Conservation (phyloP, 2,329 filamentous ascomycete genomes). For the Pseudogymnoascus sp. region DNA sequence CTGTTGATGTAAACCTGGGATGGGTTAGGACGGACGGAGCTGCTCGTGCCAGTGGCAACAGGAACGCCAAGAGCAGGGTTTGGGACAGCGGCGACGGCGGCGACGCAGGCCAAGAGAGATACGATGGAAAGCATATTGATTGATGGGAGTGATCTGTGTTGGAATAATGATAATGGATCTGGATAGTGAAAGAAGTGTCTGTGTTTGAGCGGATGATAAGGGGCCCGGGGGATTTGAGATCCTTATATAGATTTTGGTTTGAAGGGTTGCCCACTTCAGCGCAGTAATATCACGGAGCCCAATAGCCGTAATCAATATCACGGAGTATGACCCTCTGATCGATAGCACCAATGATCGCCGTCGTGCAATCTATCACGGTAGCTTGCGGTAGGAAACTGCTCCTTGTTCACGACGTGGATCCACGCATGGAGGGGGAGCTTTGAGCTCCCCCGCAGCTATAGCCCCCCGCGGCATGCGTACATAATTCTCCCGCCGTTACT, state of each 20-base stretch:
- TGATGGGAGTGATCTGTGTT: neutral
- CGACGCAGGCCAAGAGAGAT: constrained; percentile 19
- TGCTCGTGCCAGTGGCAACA: constrained; percentile 14
- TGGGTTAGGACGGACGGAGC: constrained; percentile 26
- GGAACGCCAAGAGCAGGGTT: constrained; percentile 19
- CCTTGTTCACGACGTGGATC: neutral
- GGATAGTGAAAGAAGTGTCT: neutral
- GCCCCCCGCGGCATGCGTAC: neutral
- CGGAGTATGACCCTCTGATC: neutral
- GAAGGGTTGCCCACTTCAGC: neutral
- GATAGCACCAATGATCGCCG: neutral
- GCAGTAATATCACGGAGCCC: neutral
- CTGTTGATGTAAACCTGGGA: constrained; percentile 35
- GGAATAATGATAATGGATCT: neutral
- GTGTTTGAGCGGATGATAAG: neutral
- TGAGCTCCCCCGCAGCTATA: neutral
- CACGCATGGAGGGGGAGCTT: neutral
- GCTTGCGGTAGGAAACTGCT: neutral
- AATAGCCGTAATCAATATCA: neutral
- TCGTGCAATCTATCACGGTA: neutral
- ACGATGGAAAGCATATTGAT: constrained; percentile 20
- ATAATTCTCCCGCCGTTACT: neutral
- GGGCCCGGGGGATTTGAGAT: neutral
- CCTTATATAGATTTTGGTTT: neutral
- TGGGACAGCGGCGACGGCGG: constrained; percentile 21